Base-by-base conservation (phyloP, 2,329 filamentous ascomycete species). In the Apiospora pterosperma region DNA sequence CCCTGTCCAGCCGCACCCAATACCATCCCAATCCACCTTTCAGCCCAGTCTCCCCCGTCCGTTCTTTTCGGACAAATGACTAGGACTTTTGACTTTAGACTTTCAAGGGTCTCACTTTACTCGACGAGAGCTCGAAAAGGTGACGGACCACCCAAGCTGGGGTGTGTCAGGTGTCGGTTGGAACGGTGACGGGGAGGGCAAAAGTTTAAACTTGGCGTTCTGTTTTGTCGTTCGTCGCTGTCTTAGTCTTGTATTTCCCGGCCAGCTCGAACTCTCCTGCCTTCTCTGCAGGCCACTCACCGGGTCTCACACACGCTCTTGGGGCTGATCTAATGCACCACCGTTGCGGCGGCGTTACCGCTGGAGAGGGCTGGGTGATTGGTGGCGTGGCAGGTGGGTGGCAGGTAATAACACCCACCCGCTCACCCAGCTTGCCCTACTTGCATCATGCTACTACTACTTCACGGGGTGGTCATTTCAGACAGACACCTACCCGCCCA, bases 81-180 rank as follows among this genome's bases (percentile, higher is more conserved):
- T 34, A 41, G n/a, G n/a, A n/a, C n/a, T n/a, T n/a, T n/a, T n/a
- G n/a, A 41, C 16, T 55, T 55, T 55, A 34, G 16, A 55, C 48
- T 55, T 55, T 28, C 28, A 34, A 55, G 48, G 48, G 48, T 55
- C 48, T 55, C 48, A 55, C 48, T n/a, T 55, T 31, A n/a, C 14
- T 34, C 44, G 14, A 52, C 16, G 16, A n/a, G 25, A n/a, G 44
- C 25, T 31, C 44, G 8, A 52, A 34, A n/a, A 16, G 44, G 14
- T 28, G 19, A 34, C 28, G 48, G n/a, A 21, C 48, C 19, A 31
- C 16, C 44, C 48, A n/a, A 55, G 48, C 6, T 34, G 28, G 48
- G 25, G 48, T 55, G 48, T 55, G 28, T 55, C 48, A 55, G 48
- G 48, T 55, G 48, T 55, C 48, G 48, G 48, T 55, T 55, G 48